Base-by-base conservation (phyloP, 2,329 filamentous ascomycete species). In the Beauveria sp. region DNA sequence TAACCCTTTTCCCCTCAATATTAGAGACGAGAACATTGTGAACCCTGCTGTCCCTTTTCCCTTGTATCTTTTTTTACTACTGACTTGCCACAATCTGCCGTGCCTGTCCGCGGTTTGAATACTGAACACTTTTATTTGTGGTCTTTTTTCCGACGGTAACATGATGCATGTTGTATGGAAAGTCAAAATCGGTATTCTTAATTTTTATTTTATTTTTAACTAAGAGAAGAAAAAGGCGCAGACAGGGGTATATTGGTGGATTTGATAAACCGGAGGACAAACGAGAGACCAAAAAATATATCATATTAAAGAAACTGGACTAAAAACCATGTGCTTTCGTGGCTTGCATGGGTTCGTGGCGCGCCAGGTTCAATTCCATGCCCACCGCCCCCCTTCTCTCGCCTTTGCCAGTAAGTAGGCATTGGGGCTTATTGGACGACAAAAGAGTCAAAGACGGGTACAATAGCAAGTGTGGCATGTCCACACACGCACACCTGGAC, bases 321-420 rank as follows among this genome's bases (percentile, higher is more conserved):
- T 24, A 53, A 38, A 40, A 24, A 38, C 3, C 5, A 34, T 18
- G 26, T 34, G 48, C 34, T 38, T 51, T 53, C 28, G 54, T 57
- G 55, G 55, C 55, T 58, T 58, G 55, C 55, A 58, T 58, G 55
- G 55, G 28, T 58, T 58, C 55, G 26, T 46, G 9, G 20, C 46
- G 20, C 46, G 12, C 50, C 50, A 38, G 31, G 31, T 53, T 40
- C 51, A 26, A 40, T 34, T 38, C 34, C 34, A 38, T 38, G 34
- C 34, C 34, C 12, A 24, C 20, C 12, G 46, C 46, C 46, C 46
- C 42, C n/a, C 42, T 18, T 43, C 42, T 20, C 18, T 20, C 9
- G 10, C 8, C n/a, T 43, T 43, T 18, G n/a, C 42, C 42, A 20
- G 16, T 40, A 28, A 7, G 6, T 12, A 34, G 10, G 34, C 14